These are phyloP conservation scores for Coleophoma crateriformis DNA, from an alignment of 2,329 filamentous ascomycete species.

Conservation along the genomic window DNA sequence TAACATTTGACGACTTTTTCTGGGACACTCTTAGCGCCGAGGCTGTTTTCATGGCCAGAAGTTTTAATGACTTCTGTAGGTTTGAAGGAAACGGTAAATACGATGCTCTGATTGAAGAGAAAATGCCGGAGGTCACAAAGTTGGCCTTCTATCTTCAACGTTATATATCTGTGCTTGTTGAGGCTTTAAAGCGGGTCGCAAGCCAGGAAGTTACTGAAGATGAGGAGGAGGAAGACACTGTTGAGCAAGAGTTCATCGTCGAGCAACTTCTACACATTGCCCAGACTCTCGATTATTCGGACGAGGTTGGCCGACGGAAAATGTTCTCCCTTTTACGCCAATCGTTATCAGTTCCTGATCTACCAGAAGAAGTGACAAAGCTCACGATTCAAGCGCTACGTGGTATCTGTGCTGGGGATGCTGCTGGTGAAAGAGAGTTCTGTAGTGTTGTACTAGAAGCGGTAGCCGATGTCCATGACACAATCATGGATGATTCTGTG, in stretches of 20 bases:
- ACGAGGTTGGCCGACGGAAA: conserved; percentile 89
- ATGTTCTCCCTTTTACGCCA: conserved; percentile 92
- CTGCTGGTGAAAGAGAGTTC: conserved; percentile 74
- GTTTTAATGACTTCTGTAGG: conserved; percentile 90
- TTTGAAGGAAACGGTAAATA: conserved; percentile 68
- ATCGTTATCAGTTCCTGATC: conserved; percentile 75
- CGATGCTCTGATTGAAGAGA: conserved; percentile 76
- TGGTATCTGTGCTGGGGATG: conserved; percentile 72
- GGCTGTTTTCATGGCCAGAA: conserved; percentile 83
- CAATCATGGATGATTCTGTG: conserved; percentile 67
- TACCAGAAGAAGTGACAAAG: conserved; percentile 90
- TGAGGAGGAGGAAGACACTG: conserved; percentile 73
- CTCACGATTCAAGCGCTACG: conserved; percentile 78
- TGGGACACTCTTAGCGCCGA: conserved; percentile 82
- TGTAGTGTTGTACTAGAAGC: conserved; percentile 85
- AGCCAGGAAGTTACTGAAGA: conserved; percentile 48
- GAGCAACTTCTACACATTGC: conserved; percentile 93
- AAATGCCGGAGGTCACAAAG: conserved; percentile 89
- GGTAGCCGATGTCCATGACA: conserved; percentile 94
- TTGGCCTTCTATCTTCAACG: conserved; percentile 82
- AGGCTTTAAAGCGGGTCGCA: conserved; percentile 53
- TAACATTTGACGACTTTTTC: conserved; percentile 67
- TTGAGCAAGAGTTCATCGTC: conserved; percentile 91
- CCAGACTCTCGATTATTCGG: conserved; percentile 90
- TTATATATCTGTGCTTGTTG: conserved; percentile 66